These are phyloP conservation scores for Volutella citrinella DNA, from an alignment of 2,329 filamentous ascomycete genomes.

Conservation along the genomic window DNA sequence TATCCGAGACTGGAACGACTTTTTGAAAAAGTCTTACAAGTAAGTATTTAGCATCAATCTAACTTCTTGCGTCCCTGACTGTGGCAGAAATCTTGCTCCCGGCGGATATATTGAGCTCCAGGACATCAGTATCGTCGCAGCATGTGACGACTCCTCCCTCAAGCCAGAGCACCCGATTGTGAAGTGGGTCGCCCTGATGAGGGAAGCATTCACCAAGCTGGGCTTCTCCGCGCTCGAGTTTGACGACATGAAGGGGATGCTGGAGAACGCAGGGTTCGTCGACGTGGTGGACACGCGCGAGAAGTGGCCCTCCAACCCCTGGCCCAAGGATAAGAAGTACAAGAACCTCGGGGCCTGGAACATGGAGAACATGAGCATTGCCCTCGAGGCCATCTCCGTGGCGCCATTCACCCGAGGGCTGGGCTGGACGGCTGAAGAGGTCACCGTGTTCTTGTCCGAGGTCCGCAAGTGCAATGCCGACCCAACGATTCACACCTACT, in stretches of 20 bases:
- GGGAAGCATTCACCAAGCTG: constrained; percentile 7
- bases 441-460: constrained; percentile 8
- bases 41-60: not conserved
- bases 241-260: not conserved
- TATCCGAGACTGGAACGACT: constrained; percentile 4
- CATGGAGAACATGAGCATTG: constrained; percentile 6
- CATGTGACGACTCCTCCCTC: constrained; percentile 2
- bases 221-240: constrained; percentile 7
- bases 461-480: constrained; percentile 11
- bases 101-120: constrained; percentile 11
- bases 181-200: constrained; percentile 1
- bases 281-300: constrained; percentile 2
- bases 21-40: constrained; percentile 5
- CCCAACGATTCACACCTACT: constrained; percentile 11
- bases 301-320: constrained; percentile 12
- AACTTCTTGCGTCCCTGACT: too few relatives aligned
- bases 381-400: constrained; percentile 4
- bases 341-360: constrained; percentile 13
- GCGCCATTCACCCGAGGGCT: constrained; percentile 9
- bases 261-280: constrained; percentile 7
- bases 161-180: constrained; percentile 1
- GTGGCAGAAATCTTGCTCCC: constrained; percentile 2
- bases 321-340: constrained; percentile 12
- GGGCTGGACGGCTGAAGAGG: constrained; percentile 11
- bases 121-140: constrained; percentile 3